phyloP scores from a whole-genome alignment of 169 alveolate species.

The Plasmodium adleri region DNA sequence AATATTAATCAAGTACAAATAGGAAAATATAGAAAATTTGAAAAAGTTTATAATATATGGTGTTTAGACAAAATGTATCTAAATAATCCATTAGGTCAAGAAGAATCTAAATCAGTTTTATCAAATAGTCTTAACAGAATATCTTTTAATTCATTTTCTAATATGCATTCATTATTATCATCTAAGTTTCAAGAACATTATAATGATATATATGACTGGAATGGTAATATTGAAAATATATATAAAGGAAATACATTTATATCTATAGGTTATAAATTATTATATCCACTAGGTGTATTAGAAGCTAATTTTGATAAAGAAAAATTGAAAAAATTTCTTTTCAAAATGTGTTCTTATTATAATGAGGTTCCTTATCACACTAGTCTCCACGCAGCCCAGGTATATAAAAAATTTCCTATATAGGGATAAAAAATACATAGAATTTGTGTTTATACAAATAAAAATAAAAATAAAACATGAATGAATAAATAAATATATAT shows the following conservation, averaged over 20 bases:
- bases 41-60: constrained; percentile 72
- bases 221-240: constrained; percentile 31
- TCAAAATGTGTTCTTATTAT: constrained; percentile 35
- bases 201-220: constrained; percentile 52
- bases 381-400: constrained; percentile 71
- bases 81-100: constrained; percentile 5
- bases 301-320: constrained; percentile 49
- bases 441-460: too few species aligned
- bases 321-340: constrained; percentile 41
- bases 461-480: too few species aligned
- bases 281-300: constrained; percentile 46
- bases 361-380: constrained; percentile 63
- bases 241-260: constrained; percentile 59
- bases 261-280: constrained; percentile 58
- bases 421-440: not conserved
- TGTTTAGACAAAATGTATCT: constrained; percentile 49
- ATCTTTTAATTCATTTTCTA: constrained; percentile 36
- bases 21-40: constrained; percentile 58
- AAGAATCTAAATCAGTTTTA: constrained; percentile 15
- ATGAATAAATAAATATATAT: not conserved
- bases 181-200: constrained; percentile 58
- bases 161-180: constrained; percentile 55
- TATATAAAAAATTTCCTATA: not conserved
- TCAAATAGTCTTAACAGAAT: constrained; percentile 29
- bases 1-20: constrained; percentile 66